Conservation (phyloP, 192 early-diverging fungal genomes). For the Obelidium mucronatum region DNA sequence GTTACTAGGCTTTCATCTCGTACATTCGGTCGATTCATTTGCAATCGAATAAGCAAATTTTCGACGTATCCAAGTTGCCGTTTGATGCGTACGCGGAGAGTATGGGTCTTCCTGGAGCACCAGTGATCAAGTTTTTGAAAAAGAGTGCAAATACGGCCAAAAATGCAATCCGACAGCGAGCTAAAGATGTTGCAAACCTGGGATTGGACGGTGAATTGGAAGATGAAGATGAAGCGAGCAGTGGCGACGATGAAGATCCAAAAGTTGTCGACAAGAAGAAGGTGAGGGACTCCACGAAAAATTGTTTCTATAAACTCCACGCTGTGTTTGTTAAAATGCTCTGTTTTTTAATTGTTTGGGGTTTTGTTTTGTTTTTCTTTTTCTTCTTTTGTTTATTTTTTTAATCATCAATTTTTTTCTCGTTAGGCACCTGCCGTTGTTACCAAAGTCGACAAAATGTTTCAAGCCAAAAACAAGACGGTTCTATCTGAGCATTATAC, state of each 20-base stretch:
- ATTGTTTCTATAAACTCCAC: too few species aligned
- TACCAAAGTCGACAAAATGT: conserved; percentile 93
- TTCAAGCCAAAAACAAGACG: conserved; percentile 89
- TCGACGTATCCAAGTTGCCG: conserved; percentile 87
- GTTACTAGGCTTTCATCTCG: conserved; percentile 93
- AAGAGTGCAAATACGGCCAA: conserved; percentile 61
- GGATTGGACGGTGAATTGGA: conserved; percentile 38
- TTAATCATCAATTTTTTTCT: not conserved
- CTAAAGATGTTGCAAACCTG: conserved; percentile 47
- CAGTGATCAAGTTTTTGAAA: conserved; percentile 91
- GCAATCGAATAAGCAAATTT: conserved; percentile 90
- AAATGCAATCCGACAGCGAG: conserved; percentile 57
- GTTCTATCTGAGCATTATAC: conserved; percentile 92
- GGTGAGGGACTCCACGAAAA: not conserved
- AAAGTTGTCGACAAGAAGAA: conserved; percentile 36
- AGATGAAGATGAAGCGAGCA: conserved; percentile 41
- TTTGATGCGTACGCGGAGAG: conserved; percentile 87
- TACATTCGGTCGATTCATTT: conserved; percentile 94
- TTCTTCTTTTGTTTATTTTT: not conserved
- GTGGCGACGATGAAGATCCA: conserved; percentile 45
- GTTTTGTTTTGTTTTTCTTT: conserved; percentile 9
- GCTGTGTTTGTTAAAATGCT: too few species aligned
- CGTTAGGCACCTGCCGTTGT: conserved; percentile 43
- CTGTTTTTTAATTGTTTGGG: too few species aligned
- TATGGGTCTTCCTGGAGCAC: conserved; percentile 93